phyloP scores from a whole-genome alignment of 139 green algal species.

The Haematococcus lacustris region DNA sequence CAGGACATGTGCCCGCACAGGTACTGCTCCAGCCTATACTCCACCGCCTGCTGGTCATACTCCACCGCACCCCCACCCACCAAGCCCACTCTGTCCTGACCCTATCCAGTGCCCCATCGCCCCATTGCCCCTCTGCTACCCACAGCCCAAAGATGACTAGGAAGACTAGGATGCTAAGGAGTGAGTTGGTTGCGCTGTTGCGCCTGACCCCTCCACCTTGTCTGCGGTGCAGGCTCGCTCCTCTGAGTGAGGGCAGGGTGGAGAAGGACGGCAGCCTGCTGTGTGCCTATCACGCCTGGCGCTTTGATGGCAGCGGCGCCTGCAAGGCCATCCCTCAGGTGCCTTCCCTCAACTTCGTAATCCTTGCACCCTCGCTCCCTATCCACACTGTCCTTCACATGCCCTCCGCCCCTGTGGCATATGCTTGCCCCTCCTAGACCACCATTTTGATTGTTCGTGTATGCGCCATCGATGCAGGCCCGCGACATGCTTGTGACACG shows the following conservation, averaged over 20 bases:
- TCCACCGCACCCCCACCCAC: background rate
- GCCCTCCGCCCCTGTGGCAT: no score
- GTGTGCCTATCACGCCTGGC: conserved; percentile 42
- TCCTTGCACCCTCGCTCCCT: background rate
- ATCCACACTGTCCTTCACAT: background rate
- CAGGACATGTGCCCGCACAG: conserved; percentile 39
- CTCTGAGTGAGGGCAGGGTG: conserved; percentile 34
- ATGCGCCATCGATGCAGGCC: no score
- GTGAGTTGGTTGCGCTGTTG: no score
- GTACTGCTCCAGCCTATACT: background rate
- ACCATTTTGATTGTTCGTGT: no score
- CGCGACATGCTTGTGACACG: no score
- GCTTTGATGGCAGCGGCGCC: conserved; percentile 20
- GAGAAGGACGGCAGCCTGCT: conserved; percentile 32
- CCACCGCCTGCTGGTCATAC: background rate
- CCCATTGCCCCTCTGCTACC: no score
- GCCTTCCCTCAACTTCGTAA: background rate
- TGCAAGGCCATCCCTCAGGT: conserved; percentile 36
- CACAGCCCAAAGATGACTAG: no score
- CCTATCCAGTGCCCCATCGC: background rate
- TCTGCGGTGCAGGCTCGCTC: conserved; percentile 37
- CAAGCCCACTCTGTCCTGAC: background rate
- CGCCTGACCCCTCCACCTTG: no score
- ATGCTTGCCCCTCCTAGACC: no score
- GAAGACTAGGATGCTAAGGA: no score